Evolutionary conservation across 768 basidiomycete species (phyloP).

Genomic region (Lactarius indigo): DNA sequence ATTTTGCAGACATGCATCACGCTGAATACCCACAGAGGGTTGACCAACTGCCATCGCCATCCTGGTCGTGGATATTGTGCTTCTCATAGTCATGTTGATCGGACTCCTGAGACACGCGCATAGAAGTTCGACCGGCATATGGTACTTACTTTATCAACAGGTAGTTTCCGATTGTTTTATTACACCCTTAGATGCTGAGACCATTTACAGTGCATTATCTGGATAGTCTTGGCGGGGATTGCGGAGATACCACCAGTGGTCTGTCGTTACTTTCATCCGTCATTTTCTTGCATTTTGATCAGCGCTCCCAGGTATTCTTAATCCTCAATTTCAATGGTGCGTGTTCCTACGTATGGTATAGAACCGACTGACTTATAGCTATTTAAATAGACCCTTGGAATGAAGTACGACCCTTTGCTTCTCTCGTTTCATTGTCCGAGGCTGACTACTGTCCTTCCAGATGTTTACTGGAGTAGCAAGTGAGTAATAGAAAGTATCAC

Average conservation of each 20-base stretch:
- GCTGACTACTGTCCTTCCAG: not conserved
- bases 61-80: not conserved
- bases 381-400: conserved; percentile 13
- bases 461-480: not conserved
- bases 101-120: not conserved
- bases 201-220: not conserved
- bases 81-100: not conserved
- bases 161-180: not conserved
- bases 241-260: conserved; percentile 4
- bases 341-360: not conserved
- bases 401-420: not conserved
- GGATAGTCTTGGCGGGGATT: not conserved
- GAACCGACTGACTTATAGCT: not conserved
- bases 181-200: not conserved
- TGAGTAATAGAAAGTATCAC: not conserved
- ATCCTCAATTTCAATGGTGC: conserved; percentile 13
- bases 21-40: not conserved
- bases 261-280: not conserved
- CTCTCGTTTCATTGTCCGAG: not conserved
- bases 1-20: not conserved
- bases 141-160: conserved; percentile 19
- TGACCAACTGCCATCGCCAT: not conserved
- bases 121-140: conserved; percentile 1
- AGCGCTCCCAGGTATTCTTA: conserved; percentile 5
- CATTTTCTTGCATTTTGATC: not conserved